Evolutionary conservation across 2,329 filamentous ascomycete species (phyloP).

Genomic region (Fusarium sp.): DNA sequence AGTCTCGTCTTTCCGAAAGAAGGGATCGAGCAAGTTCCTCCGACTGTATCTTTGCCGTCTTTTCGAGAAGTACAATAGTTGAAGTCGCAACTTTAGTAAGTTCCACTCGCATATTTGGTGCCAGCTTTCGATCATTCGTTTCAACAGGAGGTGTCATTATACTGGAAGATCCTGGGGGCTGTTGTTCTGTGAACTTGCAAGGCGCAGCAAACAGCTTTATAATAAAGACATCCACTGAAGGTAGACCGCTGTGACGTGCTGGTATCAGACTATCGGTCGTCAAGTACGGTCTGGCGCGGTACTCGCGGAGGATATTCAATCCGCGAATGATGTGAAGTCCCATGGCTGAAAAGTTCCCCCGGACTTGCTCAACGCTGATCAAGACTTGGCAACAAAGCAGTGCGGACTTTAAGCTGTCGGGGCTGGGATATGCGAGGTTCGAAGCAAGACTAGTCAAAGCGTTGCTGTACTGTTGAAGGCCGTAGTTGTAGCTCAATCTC

Average conservation of each 20-base stretch:
- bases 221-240: conserved; percentile 53
- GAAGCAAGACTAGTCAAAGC: conserved; percentile 53
- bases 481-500: conserved; percentile 47
- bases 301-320: conserved; percentile 55
- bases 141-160: conserved; percentile 31
- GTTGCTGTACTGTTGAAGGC: conserved; percentile 54
- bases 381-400: conserved; percentile 58
- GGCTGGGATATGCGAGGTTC: conserved; percentile 47
- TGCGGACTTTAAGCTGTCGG: conserved; percentile 48
- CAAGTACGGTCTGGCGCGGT: conserved; percentile 50
- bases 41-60: no score
- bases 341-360: conserved; percentile 52
- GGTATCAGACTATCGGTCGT: conserved; percentile 42
- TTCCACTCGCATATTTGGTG: conserved; percentile 49
- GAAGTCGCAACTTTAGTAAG: conserved; percentile 47
- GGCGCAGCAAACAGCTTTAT: conserved; percentile 54
- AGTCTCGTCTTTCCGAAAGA: conserved; percentile 43
- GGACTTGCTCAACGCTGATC: conserved; percentile 58
- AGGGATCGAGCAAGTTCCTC: no score
- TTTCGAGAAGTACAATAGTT: conserved; percentile 47
- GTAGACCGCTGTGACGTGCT: conserved; percentile 46
- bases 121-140: conserved; percentile 44
- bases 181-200: conserved; percentile 51
- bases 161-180: conserved; percentile 23
- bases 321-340: conserved; percentile 54